Evolutionary conservation across 768 basidiomycete species (phyloP).

Genomic region (Boletales sp.): DNA sequence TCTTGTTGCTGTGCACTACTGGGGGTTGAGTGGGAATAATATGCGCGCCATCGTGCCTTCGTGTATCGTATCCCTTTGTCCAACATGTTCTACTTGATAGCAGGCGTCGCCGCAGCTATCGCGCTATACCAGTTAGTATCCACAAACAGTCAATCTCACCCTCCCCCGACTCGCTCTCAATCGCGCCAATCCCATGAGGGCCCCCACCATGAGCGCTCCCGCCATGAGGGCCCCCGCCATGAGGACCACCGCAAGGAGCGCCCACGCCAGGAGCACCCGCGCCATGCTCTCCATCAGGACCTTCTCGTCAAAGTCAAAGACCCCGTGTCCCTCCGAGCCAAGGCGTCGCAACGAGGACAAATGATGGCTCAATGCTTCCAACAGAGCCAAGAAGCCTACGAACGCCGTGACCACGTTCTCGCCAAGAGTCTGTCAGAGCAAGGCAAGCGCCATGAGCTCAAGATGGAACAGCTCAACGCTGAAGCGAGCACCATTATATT

Average conservation of each 20-base stretch:
- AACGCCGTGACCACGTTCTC: conserved; percentile 60
- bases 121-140: conserved; percentile 10
- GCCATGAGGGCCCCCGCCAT: neutral
- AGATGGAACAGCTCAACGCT: conserved; percentile 74
- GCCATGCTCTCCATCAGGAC: neutral
- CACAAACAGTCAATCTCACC: conserved; percentile 3
- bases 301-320: conserved; percentile 20
- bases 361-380: conserved; percentile 63
- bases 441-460: conserved; percentile 71
- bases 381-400: conserved; percentile 72
- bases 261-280: neutral
- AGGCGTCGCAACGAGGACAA: conserved; percentile 77
- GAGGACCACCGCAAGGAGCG: neutral
- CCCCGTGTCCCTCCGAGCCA: conserved; percentile 63
- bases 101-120: conserved; percentile 8
- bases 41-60: too few relatives aligned
- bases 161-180: neutral
- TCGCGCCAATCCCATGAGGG: neutral
- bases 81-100: conserved; percentile 14
- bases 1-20: too few relatives aligned
- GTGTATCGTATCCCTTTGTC: too few relatives aligned
- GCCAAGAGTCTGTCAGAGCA: conserved; percentile 80
- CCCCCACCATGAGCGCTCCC: too few relatives aligned
- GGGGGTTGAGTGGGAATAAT: too few relatives aligned
- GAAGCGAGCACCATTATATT: conserved; percentile 88